phyloP scores from a whole-genome alignment of 2,329 filamentous ascomycete species.

The Ophiostoma perfectum region DNA sequence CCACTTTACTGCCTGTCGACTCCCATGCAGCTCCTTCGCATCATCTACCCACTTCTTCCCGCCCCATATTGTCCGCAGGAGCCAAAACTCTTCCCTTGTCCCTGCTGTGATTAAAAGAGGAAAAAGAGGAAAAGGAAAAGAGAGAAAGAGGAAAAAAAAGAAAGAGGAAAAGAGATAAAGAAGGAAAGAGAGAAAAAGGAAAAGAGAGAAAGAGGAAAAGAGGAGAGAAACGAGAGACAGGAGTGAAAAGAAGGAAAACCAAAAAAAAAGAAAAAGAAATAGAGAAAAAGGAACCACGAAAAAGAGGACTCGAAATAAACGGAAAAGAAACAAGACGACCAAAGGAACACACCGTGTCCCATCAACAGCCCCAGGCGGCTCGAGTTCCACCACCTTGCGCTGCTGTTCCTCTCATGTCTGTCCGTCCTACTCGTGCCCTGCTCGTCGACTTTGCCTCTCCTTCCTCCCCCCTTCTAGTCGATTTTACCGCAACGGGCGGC shows the following conservation, averaged over 20 bases:
- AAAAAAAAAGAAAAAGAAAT: too few relatives aligned
- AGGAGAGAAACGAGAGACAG: too few relatives aligned
- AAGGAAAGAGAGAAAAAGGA: neutral
- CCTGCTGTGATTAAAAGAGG: neutral
- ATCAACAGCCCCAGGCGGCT: neutral
- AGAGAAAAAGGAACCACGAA: too few relatives aligned
- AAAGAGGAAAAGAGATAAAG: neutral
- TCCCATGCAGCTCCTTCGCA: constrained; percentile 6
- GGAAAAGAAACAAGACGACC: too few relatives aligned
- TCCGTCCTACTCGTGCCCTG: neutral
- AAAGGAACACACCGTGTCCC: too few relatives aligned
- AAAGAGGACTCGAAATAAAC: neutral
- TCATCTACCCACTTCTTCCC: constrained; percentile 10
- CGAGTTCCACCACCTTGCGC: neutral
- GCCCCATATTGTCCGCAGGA: constrained; percentile 12
- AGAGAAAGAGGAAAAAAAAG: neutral
- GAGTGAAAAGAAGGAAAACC: too few relatives aligned
- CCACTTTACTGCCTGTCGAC: neutral
- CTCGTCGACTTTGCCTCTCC: constrained; percentile 8
- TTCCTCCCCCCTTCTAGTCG: constrained; percentile 1
- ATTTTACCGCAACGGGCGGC: constrained; percentile 16
- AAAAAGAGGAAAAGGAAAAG: neutral
- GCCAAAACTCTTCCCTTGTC: neutral
- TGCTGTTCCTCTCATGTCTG: neutral
- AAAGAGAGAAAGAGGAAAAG: neutral